phyloP scores from a whole-genome alignment of 2,329 filamentous ascomycete species.

The Phoma sp. region DNA sequence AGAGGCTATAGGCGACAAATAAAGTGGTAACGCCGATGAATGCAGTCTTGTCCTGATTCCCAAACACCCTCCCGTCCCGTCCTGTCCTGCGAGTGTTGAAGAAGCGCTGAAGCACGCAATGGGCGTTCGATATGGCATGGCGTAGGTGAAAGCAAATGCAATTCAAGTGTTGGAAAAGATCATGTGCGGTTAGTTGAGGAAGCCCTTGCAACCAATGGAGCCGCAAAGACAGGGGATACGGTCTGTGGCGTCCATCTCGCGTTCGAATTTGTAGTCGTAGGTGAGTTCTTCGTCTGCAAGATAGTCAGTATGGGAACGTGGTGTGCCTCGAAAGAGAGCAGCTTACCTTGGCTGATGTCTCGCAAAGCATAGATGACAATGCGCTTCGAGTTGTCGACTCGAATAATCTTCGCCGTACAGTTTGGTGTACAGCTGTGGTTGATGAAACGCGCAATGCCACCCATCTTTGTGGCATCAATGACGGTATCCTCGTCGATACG shows the following conservation, averaged over 20 bases:
- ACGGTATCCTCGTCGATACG: slow-evolving; percentile 97
- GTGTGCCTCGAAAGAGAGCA: slow-evolving; percentile 5
- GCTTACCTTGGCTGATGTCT: slow-evolving; percentile 92
- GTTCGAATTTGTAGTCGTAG: slow-evolving; percentile 99
- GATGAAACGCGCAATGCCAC: slow-evolving; percentile 97
- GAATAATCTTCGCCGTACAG: slow-evolving; percentile 99
- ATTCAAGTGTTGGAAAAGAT: background rate
- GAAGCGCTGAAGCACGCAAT: slow-evolving; percentile 6
- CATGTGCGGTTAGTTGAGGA: slow-evolving; percentile 77
- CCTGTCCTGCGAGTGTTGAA: slow-evolving; percentile 10
- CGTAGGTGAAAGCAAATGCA: slow-evolving; percentile 3
- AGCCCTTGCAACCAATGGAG: slow-evolving; percentile 95
- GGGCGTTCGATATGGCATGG: background rate
- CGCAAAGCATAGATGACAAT: slow-evolving; percentile 98
- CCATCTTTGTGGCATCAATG: slow-evolving; percentile 97
- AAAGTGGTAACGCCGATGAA: slow-evolving; percentile 10
- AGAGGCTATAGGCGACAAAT: slow-evolving; percentile 1
- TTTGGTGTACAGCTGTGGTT: slow-evolving; percentile 98
- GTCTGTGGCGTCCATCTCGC: slow-evolving; percentile 91
- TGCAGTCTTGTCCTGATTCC: slow-evolving; percentile 2
- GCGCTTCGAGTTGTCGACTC: slow-evolving; percentile 95
- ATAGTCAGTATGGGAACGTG: slow-evolving; percentile 31
- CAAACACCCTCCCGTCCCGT: background rate
- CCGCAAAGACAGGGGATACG: slow-evolving; percentile 97
- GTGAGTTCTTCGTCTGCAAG: slow-evolving; percentile 91